A percentile compares a stretch with the other conserved stretches of the same genome.
Evolutionary conservation across 805 yeast genomes (phyloP).

Genomic region (Barnettozyma siamensis): DNA sequence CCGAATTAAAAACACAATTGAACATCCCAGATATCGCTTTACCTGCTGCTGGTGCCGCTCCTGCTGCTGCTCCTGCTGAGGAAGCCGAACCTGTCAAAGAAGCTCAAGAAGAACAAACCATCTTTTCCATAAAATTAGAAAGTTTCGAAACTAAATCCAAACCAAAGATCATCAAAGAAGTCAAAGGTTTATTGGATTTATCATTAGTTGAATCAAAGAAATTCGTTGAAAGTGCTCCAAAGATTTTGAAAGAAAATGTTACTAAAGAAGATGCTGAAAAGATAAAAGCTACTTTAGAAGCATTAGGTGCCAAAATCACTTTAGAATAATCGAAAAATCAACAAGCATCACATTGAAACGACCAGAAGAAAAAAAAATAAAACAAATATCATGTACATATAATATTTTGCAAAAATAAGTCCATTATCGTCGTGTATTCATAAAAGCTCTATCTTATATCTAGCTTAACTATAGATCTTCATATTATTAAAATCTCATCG

Average conservation of each 20-base stretch:
- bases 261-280: constrained; percentile 98
- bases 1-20: constrained; percentile 72
- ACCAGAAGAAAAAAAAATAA: neutral
- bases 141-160: constrained; percentile 90
- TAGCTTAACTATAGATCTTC: too few relatives aligned
- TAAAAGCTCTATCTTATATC: too few relatives aligned
- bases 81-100: constrained; percentile 73
- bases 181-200: constrained; percentile 83
- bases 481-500: constrained; percentile 19
- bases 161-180: constrained; percentile 97
- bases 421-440: neutral
- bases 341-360: neutral
- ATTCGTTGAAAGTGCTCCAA: constrained; percentile 97
- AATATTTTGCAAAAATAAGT: too few relatives aligned
- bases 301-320: constrained; percentile 86
- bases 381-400: constrained; percentile 6
- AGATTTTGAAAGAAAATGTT: constrained; percentile 88
- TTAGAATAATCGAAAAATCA: constrained; percentile 54
- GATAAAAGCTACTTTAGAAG: constrained; percentile 89
- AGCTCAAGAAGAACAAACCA: constrained; percentile 84
- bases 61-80: constrained; percentile 59
- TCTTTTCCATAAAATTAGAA: constrained; percentile 87
- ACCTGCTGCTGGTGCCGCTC: constrained; percentile 64
- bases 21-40: constrained; percentile 92
- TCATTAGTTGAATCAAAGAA: constrained; percentile 96